A percentile compares a stretch with the other conserved stretches of the same genome.
Evolutionary conservation across 176 grass and related monocot species (phyloP).

Genomic region (Stipa capillata): DNA sequence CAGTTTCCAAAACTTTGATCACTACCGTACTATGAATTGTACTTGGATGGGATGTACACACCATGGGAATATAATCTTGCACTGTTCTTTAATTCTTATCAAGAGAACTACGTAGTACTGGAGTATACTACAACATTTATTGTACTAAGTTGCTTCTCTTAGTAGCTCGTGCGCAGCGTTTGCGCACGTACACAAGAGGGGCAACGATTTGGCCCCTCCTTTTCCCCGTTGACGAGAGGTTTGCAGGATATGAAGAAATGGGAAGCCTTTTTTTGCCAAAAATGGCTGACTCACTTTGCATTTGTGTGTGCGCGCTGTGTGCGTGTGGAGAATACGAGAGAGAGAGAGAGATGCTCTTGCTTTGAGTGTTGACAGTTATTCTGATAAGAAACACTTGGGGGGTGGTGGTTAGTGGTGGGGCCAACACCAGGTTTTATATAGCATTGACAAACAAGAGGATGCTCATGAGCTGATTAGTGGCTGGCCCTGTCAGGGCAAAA

Average conservation of each 20-base stretch:
- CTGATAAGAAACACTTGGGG: constrained; percentile 4
- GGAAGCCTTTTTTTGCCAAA: neutral
- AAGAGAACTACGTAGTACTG: neutral
- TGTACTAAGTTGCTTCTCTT: too few relatives aligned
- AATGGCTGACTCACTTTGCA: neutral
- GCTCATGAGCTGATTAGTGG: constrained; percentile 19
- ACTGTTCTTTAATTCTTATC: neutral
- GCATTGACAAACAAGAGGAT: constrained; percentile 33
- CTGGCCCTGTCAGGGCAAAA: constrained; percentile 17
- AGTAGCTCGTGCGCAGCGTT: neutral
- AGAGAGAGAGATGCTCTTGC: neutral
- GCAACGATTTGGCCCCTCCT: neutral
- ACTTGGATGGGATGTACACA: neutral
- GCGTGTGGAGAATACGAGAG: too few relatives aligned
- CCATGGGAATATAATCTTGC: too few relatives aligned
- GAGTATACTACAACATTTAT: neutral
- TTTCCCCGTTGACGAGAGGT: neutral
- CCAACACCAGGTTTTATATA: constrained; percentile 31
- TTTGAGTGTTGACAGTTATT: constrained; percentile 13
- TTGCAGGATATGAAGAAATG: constrained; percentile 9
- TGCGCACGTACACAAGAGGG: neutral
- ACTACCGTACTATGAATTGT: neutral
- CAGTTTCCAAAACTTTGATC: neutral
- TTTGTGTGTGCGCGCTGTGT: neutral
- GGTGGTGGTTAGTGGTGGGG: constrained; percentile 8